Evolutionary conservation across 768 basidiomycete species (phyloP), one percentile per base, ranked within the genome.

Genomic region (Tephrocybe sp.): DNA sequence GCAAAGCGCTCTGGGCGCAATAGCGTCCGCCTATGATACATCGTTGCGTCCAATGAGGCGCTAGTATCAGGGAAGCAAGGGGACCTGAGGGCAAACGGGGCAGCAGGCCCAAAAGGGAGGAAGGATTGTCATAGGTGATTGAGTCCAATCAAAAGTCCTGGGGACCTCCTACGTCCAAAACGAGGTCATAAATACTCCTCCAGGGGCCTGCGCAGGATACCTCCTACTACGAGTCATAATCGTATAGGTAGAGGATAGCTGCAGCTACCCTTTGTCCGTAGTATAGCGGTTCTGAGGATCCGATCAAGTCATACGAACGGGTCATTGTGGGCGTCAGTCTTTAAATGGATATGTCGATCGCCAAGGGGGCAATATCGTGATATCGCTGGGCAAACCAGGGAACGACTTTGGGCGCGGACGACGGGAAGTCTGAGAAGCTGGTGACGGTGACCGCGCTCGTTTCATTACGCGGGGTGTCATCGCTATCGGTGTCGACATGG

Each of bases 381-480:
- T 16, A 13, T 36, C 45, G 27, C 16, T 42, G 25, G 49, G 45
- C 45, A 50, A 31, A 16, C 27, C 23, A 11, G 55, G 47, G 25
- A 53, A 39, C 12, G 56, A 57, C 39, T 36, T 47, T 19, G 52
- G 50, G 37, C 56, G 49, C 37, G 45, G 37, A 48, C 30, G 52
- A 23, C 52, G 56, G 23, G 49, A 50, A 30, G 29, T 21, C 19
- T 57, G 49, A 33, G 49, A 48, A n/a, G 49, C 45, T 8, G 49
- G 45, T 19, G 55, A 53, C n/a, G 37, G 49, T 21, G 59, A 58
- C 29, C 59, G 54, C 30, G 57, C 57, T 52, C 59, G 57, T 54
- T 60, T 60, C 51, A 47, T 56, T 41, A 49, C 36, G 27, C 57
- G 49, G 27, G 52, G 48, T 15, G 49, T 53, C 30, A 54, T 44